phyloP scores from a whole-genome alignment of 1,284 basidiomycete genomes.

The Ustilago nuda region DNA sequence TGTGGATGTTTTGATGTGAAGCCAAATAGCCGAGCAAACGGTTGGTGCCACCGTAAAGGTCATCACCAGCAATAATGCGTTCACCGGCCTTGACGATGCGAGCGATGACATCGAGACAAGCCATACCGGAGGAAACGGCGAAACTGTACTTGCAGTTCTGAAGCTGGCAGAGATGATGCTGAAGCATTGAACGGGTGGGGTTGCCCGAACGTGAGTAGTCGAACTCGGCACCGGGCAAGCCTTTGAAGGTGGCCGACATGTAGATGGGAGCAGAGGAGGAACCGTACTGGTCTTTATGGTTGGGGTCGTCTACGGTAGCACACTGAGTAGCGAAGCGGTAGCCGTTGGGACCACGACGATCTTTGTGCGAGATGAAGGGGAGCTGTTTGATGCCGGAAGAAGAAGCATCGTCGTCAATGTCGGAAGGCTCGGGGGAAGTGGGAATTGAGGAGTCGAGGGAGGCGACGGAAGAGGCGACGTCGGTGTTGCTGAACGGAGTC shows the following conservation, averaged over 20 bases:
- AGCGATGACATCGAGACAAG: constrained; percentile 93
- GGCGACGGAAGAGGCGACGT: constrained; percentile 48
- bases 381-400: constrained; percentile 14
- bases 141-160: constrained; percentile 78
- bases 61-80: constrained; percentile 95
- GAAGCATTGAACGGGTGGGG: constrained; percentile 78
- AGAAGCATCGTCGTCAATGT: constrained; percentile 37
- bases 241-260: constrained; percentile 98
- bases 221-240: constrained; percentile 82
- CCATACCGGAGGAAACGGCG: constrained; percentile 96
- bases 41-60: constrained; percentile 97
- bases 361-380: constrained; percentile 52
- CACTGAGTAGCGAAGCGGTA: constrained; percentile 80
- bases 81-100: constrained; percentile 93
- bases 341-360: constrained; percentile 53
- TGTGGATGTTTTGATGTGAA: constrained; percentile 86
- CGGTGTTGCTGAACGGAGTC: constrained; percentile 35
- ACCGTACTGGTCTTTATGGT: constrained; percentile 94
- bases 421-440: constrained; percentile 50
- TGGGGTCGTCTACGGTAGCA: constrained; percentile 86
- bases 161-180: constrained; percentile 66
- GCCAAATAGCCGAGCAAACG: constrained; percentile 91
- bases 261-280: constrained; percentile 96
- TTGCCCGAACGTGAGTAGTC: constrained; percentile 97
- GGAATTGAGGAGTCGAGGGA: constrained; percentile 53